Base-by-base conservation (phyloP, 1,284 basidiomycete species). In the Melampsora larici-populina region DNA sequence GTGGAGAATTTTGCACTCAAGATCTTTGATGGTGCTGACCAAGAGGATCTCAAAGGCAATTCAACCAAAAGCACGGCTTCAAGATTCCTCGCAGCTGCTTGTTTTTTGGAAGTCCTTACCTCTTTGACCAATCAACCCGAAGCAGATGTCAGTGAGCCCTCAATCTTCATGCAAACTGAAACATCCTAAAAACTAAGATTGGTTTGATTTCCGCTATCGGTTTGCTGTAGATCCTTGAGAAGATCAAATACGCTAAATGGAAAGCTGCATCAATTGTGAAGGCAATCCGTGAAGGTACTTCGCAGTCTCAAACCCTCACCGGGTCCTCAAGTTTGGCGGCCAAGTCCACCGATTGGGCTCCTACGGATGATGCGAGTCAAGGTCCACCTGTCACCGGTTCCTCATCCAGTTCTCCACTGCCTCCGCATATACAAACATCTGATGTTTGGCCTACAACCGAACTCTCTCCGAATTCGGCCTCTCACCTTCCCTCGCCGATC, bases 1-100 rank as follows among this genome's bases (percentile, higher is more conserved):
- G 89, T 97, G 40, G 94, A 97, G 85, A 94, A 94, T 85, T 97
- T 97, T 86, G 95, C 93, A 0, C 85, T 96, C 48, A 91, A 88
- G 79, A 89, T 98, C 33, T 99, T 98, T 84, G 86, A 87, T 13
- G 87, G 87, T 74, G 95, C 96, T n/a, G 95, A 99, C 83, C 90
- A 92, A 80, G 92, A 95, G 82, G 95, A 97, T 83, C 86, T 94
- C 60, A 87, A 86, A 18, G 93, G 92, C 0, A 87, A 86, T 70
- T 89, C 90, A 17, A 91, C 90, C 64, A 89, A 92, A 81, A 87
- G 88, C 24, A 95, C 93, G 0, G 93, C 93, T 0, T 92, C 90
- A 84, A 92, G 92, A 83, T 95, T 95, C 83, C 85, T 94, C 1
- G 93, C 92, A 17, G 92, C 93, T 21, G 89, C 91, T 73, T 92